Conservation (phyloP, 345 rosid genomes). For the Cardamine resedifolia region DNA sequence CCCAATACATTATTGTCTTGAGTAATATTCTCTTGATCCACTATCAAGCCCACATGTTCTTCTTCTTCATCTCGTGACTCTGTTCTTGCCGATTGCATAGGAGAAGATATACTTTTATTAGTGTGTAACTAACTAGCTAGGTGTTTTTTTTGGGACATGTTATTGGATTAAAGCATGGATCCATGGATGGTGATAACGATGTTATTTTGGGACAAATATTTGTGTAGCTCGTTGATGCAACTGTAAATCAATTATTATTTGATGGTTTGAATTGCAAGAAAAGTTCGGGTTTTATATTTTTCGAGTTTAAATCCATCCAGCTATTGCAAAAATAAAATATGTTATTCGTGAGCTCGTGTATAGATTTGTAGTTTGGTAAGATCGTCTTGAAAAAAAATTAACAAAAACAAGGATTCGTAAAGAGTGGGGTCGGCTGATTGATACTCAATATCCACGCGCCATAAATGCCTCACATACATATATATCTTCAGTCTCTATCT, state of each 20-base stretch:
- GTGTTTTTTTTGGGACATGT: too few species aligned
- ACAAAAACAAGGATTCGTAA: neutral
- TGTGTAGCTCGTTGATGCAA: neutral
- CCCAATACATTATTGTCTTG: too few species aligned
- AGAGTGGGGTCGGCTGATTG: constrained; percentile 19
- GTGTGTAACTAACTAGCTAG: too few species aligned
- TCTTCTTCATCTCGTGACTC: too few species aligned
- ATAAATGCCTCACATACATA: constrained; percentile 19
- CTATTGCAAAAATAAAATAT: neutral
- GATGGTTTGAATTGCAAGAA: neutral
- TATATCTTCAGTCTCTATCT: constrained; percentile 10
- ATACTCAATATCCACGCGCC: constrained; percentile 18
- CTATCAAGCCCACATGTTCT: too few species aligned
- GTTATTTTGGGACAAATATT: too few species aligned
- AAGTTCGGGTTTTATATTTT: neutral
- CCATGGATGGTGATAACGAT: too few species aligned
- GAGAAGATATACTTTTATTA: too few species aligned
- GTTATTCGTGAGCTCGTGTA: neutral
- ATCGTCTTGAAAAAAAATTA: neutral
- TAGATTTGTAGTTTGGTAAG: neutral
- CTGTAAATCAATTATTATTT: neutral
- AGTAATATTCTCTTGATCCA: too few species aligned
- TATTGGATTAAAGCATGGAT: too few species aligned
- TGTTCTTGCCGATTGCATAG: too few species aligned
- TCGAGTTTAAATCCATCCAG: neutral